Evolutionary conservation across 768 basidiomycete species (phyloP).

Genomic region (Daedaleopsis sinensis): DNA sequence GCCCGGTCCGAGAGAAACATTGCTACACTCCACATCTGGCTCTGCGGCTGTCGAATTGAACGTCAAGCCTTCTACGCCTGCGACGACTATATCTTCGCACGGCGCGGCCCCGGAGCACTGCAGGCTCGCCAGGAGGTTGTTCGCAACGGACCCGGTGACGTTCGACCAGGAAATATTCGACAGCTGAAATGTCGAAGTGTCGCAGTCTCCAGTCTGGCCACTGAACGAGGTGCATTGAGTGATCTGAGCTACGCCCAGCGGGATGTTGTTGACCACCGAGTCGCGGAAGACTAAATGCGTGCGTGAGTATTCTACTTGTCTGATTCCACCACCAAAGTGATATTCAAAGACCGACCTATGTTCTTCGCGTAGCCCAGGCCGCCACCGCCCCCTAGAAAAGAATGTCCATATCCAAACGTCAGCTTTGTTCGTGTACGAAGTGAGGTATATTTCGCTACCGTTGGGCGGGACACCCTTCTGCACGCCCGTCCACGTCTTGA

Average conservation of each 20-base stretch:
- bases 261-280: neutral
- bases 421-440: neutral
- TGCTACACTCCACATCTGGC: neutral
- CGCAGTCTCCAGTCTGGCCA: neutral
- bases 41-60: neutral
- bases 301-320: too few species aligned
- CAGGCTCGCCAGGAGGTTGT: neutral
- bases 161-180: neutral
- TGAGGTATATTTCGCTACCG: neutral
- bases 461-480: neutral
- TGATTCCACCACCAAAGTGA: neutral
- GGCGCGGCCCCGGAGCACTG: neutral
- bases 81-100: neutral
- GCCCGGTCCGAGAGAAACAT: neutral
- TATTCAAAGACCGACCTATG: neutral
- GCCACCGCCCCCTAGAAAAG: neutral
- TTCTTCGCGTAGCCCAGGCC: neutral
- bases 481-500: conserved; percentile 1
- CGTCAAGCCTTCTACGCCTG: neutral
- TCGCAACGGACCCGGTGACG: neutral
- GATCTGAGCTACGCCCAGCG: neutral
- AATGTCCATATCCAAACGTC: neutral
- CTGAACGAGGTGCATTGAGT: neutral
- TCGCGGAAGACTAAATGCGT: neutral
- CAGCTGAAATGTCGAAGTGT: neutral